These are phyloP conservation scores for Erysimum pusillum DNA, from an alignment of 441 rosid species.

Conservation along the genomic window DNA sequence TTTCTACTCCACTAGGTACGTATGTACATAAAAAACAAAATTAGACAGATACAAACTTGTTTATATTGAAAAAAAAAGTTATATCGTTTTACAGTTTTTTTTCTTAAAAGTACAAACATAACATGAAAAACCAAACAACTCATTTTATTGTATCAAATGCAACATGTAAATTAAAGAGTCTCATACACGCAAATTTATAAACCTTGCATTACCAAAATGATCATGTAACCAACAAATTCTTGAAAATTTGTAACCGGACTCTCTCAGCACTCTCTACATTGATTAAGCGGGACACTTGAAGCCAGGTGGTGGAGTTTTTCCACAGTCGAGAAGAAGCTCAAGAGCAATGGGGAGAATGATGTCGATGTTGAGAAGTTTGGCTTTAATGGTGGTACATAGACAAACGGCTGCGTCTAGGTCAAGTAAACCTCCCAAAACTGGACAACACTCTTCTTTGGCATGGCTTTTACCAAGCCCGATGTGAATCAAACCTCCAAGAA, in stretches of 20 bases:
- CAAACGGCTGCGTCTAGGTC: conserved; percentile 86
- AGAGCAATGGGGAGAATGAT: conserved; percentile 82
- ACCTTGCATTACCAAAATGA: conserved; percentile 24
- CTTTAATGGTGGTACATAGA: conserved; percentile 80
- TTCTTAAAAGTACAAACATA: conserved; percentile 8
- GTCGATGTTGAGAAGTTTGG: conserved; percentile 70
- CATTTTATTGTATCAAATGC: conserved; percentile 38
- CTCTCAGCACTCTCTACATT: conserved; percentile 5
- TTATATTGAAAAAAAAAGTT: conserved; percentile 19
- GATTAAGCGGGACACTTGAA: conserved; percentile 64
- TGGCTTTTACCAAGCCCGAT: conserved; percentile 64
- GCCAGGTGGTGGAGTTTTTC: conserved; percentile 75
- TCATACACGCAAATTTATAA: conserved; percentile 4
- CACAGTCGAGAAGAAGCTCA: conserved; percentile 74
- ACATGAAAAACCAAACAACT: conserved; percentile 29
- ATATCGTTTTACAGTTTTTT: conserved; percentile 25
- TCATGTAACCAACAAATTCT: conserved; percentile 25
- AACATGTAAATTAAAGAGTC: conserved; percentile 27
- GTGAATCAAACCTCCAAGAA: conserved; percentile 78
- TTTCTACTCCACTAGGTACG: conserved; percentile 7
- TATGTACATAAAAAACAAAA: conserved; percentile 3
- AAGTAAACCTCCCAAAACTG: conserved; percentile 68
- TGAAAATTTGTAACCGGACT: conserved; percentile 19
- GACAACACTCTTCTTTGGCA: conserved; percentile 72
- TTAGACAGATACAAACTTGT: conserved; percentile 27